Conservation (phyloP, 1,284 basidiomycete species). For the Afroboletus lepidellus region DNA sequence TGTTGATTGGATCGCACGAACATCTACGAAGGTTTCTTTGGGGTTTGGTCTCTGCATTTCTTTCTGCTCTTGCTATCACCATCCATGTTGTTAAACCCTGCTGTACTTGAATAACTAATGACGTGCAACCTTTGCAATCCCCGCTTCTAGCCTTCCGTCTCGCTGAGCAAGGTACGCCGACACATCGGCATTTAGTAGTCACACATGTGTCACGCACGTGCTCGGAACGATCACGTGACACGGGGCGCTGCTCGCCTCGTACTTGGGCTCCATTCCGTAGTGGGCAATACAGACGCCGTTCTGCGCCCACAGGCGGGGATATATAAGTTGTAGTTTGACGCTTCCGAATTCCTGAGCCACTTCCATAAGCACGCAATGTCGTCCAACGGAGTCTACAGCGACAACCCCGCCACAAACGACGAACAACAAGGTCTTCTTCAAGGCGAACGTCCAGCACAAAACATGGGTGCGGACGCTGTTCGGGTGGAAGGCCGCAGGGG, state of each 20-base stretch:
- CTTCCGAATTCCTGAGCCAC: background rate
- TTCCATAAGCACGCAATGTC: conserved; percentile 12
- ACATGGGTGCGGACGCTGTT: conserved; percentile 22
- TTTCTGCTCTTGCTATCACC: conserved; percentile 8
- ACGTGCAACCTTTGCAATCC: background rate
- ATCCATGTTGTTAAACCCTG: conserved; percentile 7
- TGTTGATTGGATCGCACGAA: background rate
- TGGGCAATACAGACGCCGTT: background rate
- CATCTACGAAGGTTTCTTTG: conserved; percentile 16
- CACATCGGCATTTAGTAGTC: no score
- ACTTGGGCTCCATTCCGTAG: background rate
- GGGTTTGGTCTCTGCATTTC: conserved; percentile 17
- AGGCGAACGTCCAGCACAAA: background rate
- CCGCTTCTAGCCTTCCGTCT: no score
- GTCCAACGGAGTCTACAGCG: background rate
- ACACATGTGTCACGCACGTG: no score
- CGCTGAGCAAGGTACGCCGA: no score
- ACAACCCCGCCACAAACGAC: conserved; percentile 1
- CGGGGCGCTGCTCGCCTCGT: no score
- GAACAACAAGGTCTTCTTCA: conserved; percentile 24
- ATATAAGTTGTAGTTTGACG: background rate
- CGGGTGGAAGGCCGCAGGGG: conserved; percentile 25
- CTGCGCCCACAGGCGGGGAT: background rate
- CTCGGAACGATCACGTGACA: background rate
- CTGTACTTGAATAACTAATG: conserved; percentile 25